Conservation (phyloP, 139 green algal genomes). For the Ettlia oleoabundans region DNA sequence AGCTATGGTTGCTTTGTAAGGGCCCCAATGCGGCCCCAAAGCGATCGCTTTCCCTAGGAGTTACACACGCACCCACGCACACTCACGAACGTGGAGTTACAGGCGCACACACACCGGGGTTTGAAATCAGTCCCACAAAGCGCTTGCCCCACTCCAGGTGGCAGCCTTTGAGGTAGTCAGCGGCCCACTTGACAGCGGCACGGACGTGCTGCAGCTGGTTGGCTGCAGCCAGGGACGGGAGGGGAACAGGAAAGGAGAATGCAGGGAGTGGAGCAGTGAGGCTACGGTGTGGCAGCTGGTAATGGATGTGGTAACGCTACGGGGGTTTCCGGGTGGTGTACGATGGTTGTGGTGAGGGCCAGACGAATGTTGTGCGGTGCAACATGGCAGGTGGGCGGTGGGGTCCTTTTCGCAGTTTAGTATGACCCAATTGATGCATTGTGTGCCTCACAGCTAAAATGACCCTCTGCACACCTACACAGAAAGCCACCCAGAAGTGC, state of each 20-base stretch:
- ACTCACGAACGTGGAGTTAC: background rate
- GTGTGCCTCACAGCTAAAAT: too few species aligned
- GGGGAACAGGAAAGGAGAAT: background rate
- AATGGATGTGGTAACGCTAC: too few species aligned
- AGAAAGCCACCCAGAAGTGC: background rate
- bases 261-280: background rate
- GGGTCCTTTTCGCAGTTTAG: too few species aligned
- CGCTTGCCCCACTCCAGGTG: background rate
- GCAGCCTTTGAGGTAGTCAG: conserved; percentile 10
- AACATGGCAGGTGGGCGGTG: too few species aligned
- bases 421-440: too few species aligned
- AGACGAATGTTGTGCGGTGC: too few species aligned
- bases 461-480: too few species aligned
- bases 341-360: too few species aligned
- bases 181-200: conserved; percentile 1
- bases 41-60: too few species aligned
- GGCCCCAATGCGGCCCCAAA: too few species aligned
- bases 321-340: too few species aligned
- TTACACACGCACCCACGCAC: background rate
- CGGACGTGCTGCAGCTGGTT: background rate
- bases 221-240: background rate
- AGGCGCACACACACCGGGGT: background rate
- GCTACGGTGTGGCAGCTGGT: background rate
- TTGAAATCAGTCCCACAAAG: conserved; percentile 20
- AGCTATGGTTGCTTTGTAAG: too few species aligned